Evolutionary conservation across 805 yeast species (phyloP), one percentile per base, ranked within the genome.

Genomic region (Saccharomycopsis capsularis): DNA sequence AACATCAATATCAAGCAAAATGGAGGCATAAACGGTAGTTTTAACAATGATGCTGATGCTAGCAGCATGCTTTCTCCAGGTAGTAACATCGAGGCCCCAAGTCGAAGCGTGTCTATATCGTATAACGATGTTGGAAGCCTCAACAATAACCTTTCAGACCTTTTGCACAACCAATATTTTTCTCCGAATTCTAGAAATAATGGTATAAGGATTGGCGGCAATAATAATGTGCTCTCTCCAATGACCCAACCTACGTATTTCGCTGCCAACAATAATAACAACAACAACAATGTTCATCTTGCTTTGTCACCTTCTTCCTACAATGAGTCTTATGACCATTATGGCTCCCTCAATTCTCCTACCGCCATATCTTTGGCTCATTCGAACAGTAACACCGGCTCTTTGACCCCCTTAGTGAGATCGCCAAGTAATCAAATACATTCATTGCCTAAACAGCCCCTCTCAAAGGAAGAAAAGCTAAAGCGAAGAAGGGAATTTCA

Each of bases 401-500:
- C 47, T 3, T 9, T 42, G 21, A 36, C 47, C 16, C 47, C 50
- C 15, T 21, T 50, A 21, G 44, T 50, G 11, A 47, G 53, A 25
- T 46, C 53, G 4, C 50, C 50, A 18, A 40, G 43, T 21, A 47
- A 47, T 35, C 46, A 34, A 23, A 22, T 43, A 25, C 42, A 44
- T 18, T 43, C 47, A 19, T 24, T 62, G 23, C 65, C 62, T 36
- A 55, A 62, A 58, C 59, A 57, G 44, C 61, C 59, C 45, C 49
- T 74, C 35, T 64, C 75, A 3, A 79, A 78, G 59, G 95, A 84
- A 46, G 88, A 83, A 51, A 85, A 84, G 60, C 63, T 85, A 47
- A 76, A 79, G 53, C 74, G 95, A 54, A 74, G 96, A 54, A 69
- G 95, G 52, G 96, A 89, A 61, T 82, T 88, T 54, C 98, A 90